These are phyloP conservation scores for Pseudogymnoascus sp. DNA, from an alignment of 2,329 filamentous ascomycete species.

Conservation along the genomic window DNA sequence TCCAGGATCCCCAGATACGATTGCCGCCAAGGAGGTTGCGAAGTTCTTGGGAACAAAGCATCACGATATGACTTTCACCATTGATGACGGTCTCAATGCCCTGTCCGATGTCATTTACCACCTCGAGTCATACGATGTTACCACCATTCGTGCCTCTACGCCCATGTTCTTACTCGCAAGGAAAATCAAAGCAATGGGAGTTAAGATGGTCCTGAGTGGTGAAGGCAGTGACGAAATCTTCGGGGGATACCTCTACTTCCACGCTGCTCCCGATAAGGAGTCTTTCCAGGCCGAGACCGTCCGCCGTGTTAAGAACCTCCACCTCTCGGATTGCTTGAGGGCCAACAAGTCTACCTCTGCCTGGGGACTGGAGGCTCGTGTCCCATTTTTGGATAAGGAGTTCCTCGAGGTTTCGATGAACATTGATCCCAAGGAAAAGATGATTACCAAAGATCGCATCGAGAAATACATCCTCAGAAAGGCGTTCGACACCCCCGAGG, in stretches of 20 bases:
- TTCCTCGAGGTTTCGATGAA: slow-evolving; percentile 92
- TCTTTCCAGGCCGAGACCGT: slow-evolving; percentile 96
- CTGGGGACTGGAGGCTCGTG: slow-evolving; percentile 95
- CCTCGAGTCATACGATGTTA: slow-evolving; percentile 95
- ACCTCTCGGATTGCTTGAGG: slow-evolving; percentile 89
- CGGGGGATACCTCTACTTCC: slow-evolving; percentile 97
- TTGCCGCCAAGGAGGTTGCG: slow-evolving; percentile 85
- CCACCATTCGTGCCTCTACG: slow-evolving; percentile 94
- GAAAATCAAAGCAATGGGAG: slow-evolving; percentile 99
- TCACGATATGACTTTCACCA: slow-evolving; percentile 95
- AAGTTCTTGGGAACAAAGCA: slow-evolving; percentile 97
- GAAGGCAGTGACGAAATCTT: slow-evolving; percentile 98
- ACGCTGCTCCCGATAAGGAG: slow-evolving; percentile 80
- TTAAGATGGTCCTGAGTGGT: slow-evolving; percentile 98
- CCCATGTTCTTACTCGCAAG: slow-evolving; percentile 96
- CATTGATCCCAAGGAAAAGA: slow-evolving; percentile 89
- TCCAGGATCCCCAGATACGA: slow-evolving; percentile 83
- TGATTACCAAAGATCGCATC: slow-evolving; percentile 76
- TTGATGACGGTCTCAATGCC: slow-evolving; percentile 94
- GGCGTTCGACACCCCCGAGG: slow-evolving; percentile 88
- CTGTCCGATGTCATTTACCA: slow-evolving; percentile 97
- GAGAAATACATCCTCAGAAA: slow-evolving; percentile 98
- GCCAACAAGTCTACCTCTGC: slow-evolving; percentile 99
- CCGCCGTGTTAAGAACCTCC: slow-evolving; percentile 89
- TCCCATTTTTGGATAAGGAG: slow-evolving; percentile 95